A percentile compares a stretch with the other conserved stretches of the same genome.
Evolutionary conservation across 257 asterid genomes (phyloP).

Genomic region (Euphrasia confusa): DNA sequence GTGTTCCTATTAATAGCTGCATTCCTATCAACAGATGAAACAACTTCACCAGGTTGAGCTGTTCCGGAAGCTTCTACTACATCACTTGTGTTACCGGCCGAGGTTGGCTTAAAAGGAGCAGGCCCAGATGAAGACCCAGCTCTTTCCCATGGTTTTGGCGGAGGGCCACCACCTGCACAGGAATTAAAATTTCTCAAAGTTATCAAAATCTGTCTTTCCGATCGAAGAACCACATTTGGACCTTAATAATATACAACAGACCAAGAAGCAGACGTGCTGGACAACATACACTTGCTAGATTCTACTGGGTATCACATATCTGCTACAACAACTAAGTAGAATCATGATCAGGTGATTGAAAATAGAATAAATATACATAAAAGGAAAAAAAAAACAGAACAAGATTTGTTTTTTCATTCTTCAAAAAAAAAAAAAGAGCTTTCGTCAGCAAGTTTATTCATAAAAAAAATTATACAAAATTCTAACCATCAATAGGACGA

Average conservation of each 20-base stretch:
- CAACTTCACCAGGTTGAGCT: constrained; percentile 87
- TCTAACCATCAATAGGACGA: not conserved
- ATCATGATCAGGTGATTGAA: not conserved
- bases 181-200: constrained; percentile 15
- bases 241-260: not conserved
- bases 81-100: constrained; percentile 82
- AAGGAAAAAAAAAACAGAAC: not conserved
- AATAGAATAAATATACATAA: not conserved
- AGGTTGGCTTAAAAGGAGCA: constrained; percentile 80
- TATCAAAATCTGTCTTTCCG: not conserved
- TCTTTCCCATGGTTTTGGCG: constrained; percentile 94
- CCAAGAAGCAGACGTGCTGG: not conserved
- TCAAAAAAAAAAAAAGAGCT: not conserved
- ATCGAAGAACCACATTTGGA: not conserved
- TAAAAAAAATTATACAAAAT: not conserved
- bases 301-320: not conserved
- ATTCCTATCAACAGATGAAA: constrained; percentile 50
- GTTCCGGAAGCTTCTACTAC: constrained; percentile 93
- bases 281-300: not conserved
- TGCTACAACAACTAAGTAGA: not conserved
- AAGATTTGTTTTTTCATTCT: not conserved
- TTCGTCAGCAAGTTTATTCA: not conserved
- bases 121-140: constrained; percentile 80
- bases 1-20: constrained; percentile 42
- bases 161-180: constrained; percentile 51